These are phyloP conservation scores for Macroventuria anomochaeta DNA, from an alignment of 2,329 filamentous ascomycete species.

Conservation along the genomic window DNA sequence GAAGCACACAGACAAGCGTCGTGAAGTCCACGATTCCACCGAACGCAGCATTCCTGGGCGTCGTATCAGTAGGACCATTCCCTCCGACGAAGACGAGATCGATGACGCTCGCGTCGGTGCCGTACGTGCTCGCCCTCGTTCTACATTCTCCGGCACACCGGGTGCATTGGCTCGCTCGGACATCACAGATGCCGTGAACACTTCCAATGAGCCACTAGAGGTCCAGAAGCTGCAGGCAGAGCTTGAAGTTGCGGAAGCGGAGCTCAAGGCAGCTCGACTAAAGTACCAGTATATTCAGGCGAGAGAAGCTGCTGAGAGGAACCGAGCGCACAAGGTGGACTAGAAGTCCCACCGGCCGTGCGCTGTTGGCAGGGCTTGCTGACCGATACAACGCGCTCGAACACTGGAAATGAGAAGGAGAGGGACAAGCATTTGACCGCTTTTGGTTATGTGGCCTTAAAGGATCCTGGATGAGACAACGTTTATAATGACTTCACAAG, in stretches of 20 bases:
- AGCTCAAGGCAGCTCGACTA: slow-evolving; percentile 35
- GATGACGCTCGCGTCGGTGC: not conserved
- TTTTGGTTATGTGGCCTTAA: too few species aligned
- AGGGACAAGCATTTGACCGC: too few species aligned
- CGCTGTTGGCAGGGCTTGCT: not conserved
- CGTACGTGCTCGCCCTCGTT: slow-evolving; percentile 2
- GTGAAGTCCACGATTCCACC: slow-evolving; percentile 14
- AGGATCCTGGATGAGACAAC: too few species aligned
- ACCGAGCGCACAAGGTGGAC: not conserved
- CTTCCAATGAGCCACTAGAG: slow-evolving; percentile 27
- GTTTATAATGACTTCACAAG: too few species aligned
- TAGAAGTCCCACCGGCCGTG: not conserved
- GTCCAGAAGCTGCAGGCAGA: slow-evolving; percentile 38
- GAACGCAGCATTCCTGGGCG: slow-evolving; percentile 19
- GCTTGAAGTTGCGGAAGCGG: slow-evolving; percentile 42
- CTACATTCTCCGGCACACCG: slow-evolving; percentile 23
- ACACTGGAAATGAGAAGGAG: not conserved
- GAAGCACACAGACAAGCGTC: slow-evolving; percentile 20
- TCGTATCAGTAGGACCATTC: slow-evolving; percentile 2
- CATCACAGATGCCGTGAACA: slow-evolving; percentile 8
- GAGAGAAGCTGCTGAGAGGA: slow-evolving; percentile 18
- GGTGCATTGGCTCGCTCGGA: slow-evolving; percentile 4
- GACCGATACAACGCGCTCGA: not conserved
- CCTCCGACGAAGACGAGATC: slow-evolving; percentile 23
- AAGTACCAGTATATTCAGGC: slow-evolving; percentile 31